Base-by-base conservation (phyloP, 345 rosid genomes). In the Citrus hindsii region DNA sequence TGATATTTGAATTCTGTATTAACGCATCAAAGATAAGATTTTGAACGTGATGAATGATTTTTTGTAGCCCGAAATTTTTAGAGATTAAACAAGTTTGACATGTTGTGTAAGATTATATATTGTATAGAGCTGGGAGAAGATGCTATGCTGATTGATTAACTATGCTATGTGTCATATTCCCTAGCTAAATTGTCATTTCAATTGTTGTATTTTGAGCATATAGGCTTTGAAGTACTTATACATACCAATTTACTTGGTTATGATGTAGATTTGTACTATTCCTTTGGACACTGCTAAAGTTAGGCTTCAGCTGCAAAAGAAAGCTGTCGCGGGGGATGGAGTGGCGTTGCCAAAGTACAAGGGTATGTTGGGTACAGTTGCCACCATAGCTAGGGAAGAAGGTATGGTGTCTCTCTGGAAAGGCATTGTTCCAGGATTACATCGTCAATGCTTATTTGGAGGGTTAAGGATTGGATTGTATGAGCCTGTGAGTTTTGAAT, bases 251-350 rank as follows among this genome's bases (percentile, higher is more conserved):
- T 67, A 60, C 55, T 75, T 22, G 35, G 71, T 71, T 69, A 40
- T 67, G 79, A 65, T 85, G 77, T 85, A 97, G 99, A 84, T 93
- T 51, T 94, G 97, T 74, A 97, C 99, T 7, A 94, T 97, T 86
- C 99, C 99, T 21, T 79, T 97, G 88, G 98, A 94, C 84, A 93
- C 97, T 83, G 99, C 99, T 40, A 94, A 97, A 85, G 99, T 97
- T 59, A 92, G 99, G 88, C 99, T 97, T 76, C 99, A 97, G 90
- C 98, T 97, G 67, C 99, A 97, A 76, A 91, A 92, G 84, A 89
- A 86, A 78, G 87, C 88, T 46, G 77, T 83, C 60, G 84, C 83
- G 14, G 97, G 93, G 56, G 98, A 94, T 81, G 86, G 73, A 16
- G n/a, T 73, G 4, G 69, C 87, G 65, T 80, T 89, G 19, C 93